Evolutionary conservation across 2,329 filamentous ascomycete species (phyloP), one percentile per base, ranked within the genome.

Genomic region (Thelonectria blattea): DNA sequence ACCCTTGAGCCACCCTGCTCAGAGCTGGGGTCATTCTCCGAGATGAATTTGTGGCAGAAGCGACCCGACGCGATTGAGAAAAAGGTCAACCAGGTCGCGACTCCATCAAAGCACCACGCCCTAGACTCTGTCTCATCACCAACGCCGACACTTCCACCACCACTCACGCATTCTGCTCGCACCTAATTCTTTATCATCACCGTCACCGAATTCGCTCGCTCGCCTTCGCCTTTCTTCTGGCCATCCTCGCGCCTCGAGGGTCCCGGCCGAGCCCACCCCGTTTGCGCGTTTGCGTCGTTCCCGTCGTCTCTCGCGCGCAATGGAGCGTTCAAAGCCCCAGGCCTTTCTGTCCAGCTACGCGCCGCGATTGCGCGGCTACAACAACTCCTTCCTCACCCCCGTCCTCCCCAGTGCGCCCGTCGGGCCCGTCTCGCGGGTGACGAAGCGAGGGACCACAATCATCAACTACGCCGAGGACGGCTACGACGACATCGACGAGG

Each of bases 401-500:
- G 88, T 95, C 63, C 85, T 94, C 63, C 91, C 90, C 56, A 88
- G 87, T 63, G 81, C 82, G 58, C 84, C 86, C n/a, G 76, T 86
- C 2, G 88, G 87, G 22, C 86, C 89, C 41, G 80, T 85, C 61
- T 85, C 91, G 69, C 88, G 94, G 74, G 96, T 91, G n/a, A 98
- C 95, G 9, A 98, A 99, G 81, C 90, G 95, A 77, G 95, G 95
- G 59, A 98, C 95, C 2, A 95, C 92, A 34, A 91, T 94, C 65
- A 95, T 98, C 78, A 99, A 97, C 79, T 99, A 99, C 74, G 94
- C 95, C 22, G 95, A 99, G 75, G 94, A 98, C 75, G 93, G 93
- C 48, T 96, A 90, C 72, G 94, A 97, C 67, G 93, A 94, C 71
- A 76, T 86, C 58, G 85, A 88, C 39, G 85, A 89, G 57, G 91